Evolutionary conservation across 331 rosid genomes (phyloP).

Genomic region (Pyracantha coccinea): DNA sequence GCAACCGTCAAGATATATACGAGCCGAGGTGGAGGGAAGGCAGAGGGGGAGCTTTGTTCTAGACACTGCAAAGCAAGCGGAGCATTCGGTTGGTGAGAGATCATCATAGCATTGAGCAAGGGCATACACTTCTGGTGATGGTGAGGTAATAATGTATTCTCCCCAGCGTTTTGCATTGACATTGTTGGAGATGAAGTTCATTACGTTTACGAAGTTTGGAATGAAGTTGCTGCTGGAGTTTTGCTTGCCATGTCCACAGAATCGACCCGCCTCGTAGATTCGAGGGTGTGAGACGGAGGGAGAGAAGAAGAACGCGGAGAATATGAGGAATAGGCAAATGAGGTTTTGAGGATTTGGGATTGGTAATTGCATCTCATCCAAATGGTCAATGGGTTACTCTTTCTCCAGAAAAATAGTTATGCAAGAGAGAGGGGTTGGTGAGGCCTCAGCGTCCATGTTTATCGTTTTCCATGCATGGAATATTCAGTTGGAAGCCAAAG

Average conservation of each 20-base stretch:
- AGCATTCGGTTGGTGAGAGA: constrained; percentile 21
- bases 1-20: constrained; percentile 44
- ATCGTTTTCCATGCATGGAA: neutral
- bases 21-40: constrained; percentile 26
- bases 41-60: constrained; percentile 27
- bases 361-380: constrained; percentile 13
- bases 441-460: neutral
- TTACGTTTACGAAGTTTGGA: constrained; percentile 14
- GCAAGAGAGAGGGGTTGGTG: neutral
- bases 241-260: constrained; percentile 15
- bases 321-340: neutral
- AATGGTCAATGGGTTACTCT: neutral
- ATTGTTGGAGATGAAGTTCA: constrained; percentile 21
- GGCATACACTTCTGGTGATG: constrained; percentile 21
- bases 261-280: neutral
- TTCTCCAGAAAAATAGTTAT: neutral
- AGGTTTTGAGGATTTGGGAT: neutral
- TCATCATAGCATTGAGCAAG: constrained; percentile 38
- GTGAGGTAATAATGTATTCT: neutral
- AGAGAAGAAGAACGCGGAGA: neutral
- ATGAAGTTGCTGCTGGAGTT: neutral
- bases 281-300: neutral
- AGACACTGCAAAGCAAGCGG: constrained; percentile 20
- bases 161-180: constrained; percentile 23
- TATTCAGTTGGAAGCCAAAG: neutral